Percentiles rank a stretch among this genome's conserved stretches.
phyloP scores from a whole-genome alignment of 352 stramenopile genomes.

The Pythium coloratum region DNA sequence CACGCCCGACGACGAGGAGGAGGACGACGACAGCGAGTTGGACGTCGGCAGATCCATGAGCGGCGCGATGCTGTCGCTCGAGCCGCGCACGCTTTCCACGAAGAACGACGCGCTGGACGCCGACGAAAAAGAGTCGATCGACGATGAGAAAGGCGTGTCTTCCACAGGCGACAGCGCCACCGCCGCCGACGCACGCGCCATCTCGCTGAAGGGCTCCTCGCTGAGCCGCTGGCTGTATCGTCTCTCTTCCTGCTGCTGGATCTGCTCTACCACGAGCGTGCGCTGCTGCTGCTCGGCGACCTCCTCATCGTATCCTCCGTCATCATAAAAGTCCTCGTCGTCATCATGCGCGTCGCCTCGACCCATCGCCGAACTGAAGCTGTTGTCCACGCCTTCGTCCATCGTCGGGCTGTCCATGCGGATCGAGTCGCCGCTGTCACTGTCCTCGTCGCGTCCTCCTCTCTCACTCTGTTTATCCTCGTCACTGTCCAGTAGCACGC shows the following conservation, averaged over 20 bases:
- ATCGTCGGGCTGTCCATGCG: constrained; percentile 6
- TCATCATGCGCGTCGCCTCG: constrained; percentile 5
- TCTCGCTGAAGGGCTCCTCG: constrained; percentile 11
- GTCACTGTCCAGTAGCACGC: constrained; percentile 21
- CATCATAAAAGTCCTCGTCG: constrained; percentile 10
- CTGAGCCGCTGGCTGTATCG: constrained; percentile 8
- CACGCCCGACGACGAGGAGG: neutral
- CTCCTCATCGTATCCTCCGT: constrained; percentile 19
- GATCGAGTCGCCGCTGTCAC: constrained; percentile 5
- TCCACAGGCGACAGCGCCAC: neutral
- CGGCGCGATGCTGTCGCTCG: constrained; percentile 23
- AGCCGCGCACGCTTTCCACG: constrained; percentile 26
- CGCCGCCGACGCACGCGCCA: constrained; percentile 10
- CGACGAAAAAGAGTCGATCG: constrained; percentile 17
- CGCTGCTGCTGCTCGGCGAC: constrained; percentile 10
- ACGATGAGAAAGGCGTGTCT: constrained; percentile 5
- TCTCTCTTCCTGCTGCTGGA: neutral
- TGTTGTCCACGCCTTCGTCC: constrained; percentile 8
- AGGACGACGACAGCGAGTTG: constrained; percentile 12
- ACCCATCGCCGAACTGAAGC: constrained; percentile 15
- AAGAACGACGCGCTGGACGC: constrained; percentile 19
- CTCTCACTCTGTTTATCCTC: constrained; percentile 3
- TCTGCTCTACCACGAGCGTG: neutral
- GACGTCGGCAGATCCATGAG: constrained; percentile 22
- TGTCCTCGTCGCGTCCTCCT: neutral